These are phyloP conservation scores for Brettanomyces anomalus DNA, from an alignment of 805 yeast genomes.

Conservation along the genomic window DNA sequence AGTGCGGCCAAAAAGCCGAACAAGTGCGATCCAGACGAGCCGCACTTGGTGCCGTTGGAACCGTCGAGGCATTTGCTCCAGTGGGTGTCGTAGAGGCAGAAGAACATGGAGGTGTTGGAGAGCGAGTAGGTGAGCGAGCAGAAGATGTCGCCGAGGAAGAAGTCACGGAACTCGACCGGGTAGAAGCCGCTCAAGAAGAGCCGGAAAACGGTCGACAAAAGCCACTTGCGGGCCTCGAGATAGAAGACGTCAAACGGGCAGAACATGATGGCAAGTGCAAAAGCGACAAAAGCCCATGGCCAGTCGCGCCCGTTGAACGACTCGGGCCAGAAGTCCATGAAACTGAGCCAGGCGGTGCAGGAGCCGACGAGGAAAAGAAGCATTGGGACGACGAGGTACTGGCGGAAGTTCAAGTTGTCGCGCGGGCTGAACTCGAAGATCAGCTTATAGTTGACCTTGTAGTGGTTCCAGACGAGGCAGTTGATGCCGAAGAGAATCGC, in stretches of 20 bases:
- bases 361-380: slow-evolving; percentile 46
- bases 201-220: slow-evolving; percentile 62
- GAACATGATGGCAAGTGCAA: slow-evolving; percentile 37
- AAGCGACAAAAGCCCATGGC: slow-evolving; percentile 71
- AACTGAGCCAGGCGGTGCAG: slow-evolving; percentile 68
- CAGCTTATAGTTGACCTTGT: slow-evolving; percentile 80
- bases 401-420: slow-evolving; percentile 54
- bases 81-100: slow-evolving; percentile 68
- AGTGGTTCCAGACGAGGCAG: slow-evolving; percentile 63
- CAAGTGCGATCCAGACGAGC: slow-evolving; percentile 62
- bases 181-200: slow-evolving; percentile 73
- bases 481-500: slow-evolving; percentile 57
- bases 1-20: slow-evolving; percentile 81
- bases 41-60: slow-evolving; percentile 43
- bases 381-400: slow-evolving; percentile 59
- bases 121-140: slow-evolving; percentile 83
- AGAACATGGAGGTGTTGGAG: slow-evolving; percentile 77
- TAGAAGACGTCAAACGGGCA: slow-evolving; percentile 55
- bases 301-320: slow-evolving; percentile 57
- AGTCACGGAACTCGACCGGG: slow-evolving; percentile 93
- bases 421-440: slow-evolving; percentile 80
- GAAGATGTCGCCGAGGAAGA: slow-evolving; percentile 84
- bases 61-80: slow-evolving; percentile 50
- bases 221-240: slow-evolving; percentile 68
- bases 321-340: slow-evolving; percentile 56